A percentile compares a stretch with the other conserved stretches of the same genome.
phyloP scores from a whole-genome alignment of 2,329 filamentous ascomycete genomes.

The Ophiosphaerella herpotricha region DNA sequence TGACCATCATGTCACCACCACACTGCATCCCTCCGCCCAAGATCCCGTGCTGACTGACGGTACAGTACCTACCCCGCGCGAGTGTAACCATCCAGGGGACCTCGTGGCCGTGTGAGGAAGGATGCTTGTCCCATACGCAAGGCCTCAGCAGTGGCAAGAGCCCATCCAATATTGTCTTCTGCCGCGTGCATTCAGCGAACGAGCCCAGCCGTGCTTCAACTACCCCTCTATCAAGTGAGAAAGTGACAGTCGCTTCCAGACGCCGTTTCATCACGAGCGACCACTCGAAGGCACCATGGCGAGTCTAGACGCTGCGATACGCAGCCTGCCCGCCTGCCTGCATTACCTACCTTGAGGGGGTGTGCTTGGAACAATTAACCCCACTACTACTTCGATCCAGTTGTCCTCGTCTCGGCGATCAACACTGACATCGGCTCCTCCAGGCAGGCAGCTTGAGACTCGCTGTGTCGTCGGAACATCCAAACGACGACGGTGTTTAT shows the following conservation, averaged over 20 bases:
- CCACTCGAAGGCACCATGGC: not conserved
- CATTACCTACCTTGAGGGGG: not conserved
- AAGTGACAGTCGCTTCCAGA: slow-evolving; percentile 2
- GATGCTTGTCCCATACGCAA: slow-evolving; percentile 18
- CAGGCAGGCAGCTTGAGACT: not conserved
- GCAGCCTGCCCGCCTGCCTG: not conserved
- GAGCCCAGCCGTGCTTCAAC: slow-evolving; percentile 7
- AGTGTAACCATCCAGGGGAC: slow-evolving; percentile 29
- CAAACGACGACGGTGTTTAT: not conserved
- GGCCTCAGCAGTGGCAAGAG: slow-evolving; percentile 6
- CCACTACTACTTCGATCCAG: too few species aligned
- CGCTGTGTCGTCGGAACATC: not conserved
- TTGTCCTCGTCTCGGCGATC: not conserved
- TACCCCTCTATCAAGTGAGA: not conserved
- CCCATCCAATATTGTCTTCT: slow-evolving; percentile 15
- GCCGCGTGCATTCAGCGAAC: slow-evolving; percentile 9
- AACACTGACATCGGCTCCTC: not conserved
- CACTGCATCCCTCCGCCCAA: not conserved
- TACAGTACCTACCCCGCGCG: slow-evolving; percentile 20
- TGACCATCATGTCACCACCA: not conserved
- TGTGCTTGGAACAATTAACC: not conserved
- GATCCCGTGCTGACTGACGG: slow-evolving; percentile 15
- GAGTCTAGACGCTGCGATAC: slow-evolving; percentile 17
- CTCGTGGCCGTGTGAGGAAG: slow-evolving; percentile 13
- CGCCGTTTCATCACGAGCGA: not conserved